phyloP scores from a whole-genome alignment of 208 protist species.

The Kentomonas sorsogonicus region DNA sequence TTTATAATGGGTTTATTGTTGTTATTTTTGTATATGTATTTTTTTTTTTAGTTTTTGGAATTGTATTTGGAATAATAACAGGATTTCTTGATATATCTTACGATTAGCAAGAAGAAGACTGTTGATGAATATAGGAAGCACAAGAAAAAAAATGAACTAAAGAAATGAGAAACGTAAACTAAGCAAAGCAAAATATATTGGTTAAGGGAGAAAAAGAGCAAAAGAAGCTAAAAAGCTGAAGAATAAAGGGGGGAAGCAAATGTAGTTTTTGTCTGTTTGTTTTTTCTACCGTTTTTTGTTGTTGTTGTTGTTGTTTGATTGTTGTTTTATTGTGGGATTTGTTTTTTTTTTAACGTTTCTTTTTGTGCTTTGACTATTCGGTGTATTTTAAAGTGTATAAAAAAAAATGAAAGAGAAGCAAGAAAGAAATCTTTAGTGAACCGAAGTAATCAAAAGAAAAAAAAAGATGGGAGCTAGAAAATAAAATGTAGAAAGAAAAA shows the following conservation, averaged over 20 bases:
- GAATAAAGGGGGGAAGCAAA: neutral
- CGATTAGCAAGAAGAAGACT: no score
- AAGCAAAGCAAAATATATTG: no score
- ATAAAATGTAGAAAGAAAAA: neutral
- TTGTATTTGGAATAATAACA: no score
- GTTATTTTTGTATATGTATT: conserved; percentile 5
- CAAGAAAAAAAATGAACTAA: no score
- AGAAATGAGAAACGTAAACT: no score
- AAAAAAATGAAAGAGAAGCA: neutral
- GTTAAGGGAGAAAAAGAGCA: no score
- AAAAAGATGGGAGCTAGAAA: neutral
- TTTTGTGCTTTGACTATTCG: no score
- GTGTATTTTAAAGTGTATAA: no score
- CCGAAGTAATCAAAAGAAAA: neutral
- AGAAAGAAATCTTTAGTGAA: conserved; percentile 6
- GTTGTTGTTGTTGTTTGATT: no score
- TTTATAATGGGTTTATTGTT: conserved; percentile 8
- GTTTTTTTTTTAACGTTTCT: no score
- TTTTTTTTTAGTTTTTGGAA: conserved; percentile 10
- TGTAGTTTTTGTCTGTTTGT: neutral
- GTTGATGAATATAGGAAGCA: no score
- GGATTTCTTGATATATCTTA: no score
- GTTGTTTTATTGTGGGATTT: neutral
- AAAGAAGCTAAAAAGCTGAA: neutral
- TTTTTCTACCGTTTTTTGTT: neutral